Conservation (phyloP, 228 moss, liverwort and hornwort genomes). For the Sphagnum magellanicum region DNA sequence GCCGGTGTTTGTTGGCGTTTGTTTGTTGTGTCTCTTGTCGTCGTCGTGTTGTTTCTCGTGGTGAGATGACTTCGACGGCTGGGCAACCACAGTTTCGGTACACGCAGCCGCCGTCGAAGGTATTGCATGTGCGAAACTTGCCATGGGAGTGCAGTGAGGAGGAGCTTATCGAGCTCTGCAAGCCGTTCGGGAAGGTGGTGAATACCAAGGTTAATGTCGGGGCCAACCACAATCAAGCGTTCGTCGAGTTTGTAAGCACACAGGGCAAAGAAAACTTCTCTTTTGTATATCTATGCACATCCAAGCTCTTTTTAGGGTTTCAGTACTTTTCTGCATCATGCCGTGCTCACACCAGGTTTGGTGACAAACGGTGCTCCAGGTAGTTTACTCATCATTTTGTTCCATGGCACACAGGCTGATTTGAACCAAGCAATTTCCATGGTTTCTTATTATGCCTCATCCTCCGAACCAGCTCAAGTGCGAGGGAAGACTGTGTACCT, state of each 20-base stretch:
- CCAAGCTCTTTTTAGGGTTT: too few relatives aligned
- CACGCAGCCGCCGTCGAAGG: constrained; percentile 98
- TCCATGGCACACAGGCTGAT: constrained; percentile 48
- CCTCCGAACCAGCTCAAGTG: constrained; percentile 99
- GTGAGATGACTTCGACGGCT: constrained; percentile 66
- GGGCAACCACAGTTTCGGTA: constrained; percentile 99
- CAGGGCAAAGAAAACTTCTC: too few relatives aligned
- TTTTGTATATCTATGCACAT: too few relatives aligned
- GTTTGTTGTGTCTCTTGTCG: too few relatives aligned
- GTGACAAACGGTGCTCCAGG: too few relatives aligned
- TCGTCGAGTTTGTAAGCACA: constrained; percentile 87
- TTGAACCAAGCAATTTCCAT: constrained; percentile 99
- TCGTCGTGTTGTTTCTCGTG: too few relatives aligned
- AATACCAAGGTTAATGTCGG: constrained; percentile 99
- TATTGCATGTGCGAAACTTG: constrained; percentile 92
- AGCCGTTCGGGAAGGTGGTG: constrained; percentile 98
- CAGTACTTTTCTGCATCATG: too few relatives aligned
- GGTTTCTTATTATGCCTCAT: constrained; percentile 99
- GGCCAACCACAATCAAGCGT: constrained; percentile 97
- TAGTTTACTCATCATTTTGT: background rate
- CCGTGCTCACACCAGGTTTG: too few relatives aligned
- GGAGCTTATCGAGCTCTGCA: constrained; percentile 96
- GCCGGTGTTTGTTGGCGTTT: too few relatives aligned
- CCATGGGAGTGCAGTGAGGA: constrained; percentile 99
- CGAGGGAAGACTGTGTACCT: constrained; percentile 98